Evolutionary conservation across 768 basidiomycete species (phyloP).

Genomic region (Russula brevipes): DNA sequence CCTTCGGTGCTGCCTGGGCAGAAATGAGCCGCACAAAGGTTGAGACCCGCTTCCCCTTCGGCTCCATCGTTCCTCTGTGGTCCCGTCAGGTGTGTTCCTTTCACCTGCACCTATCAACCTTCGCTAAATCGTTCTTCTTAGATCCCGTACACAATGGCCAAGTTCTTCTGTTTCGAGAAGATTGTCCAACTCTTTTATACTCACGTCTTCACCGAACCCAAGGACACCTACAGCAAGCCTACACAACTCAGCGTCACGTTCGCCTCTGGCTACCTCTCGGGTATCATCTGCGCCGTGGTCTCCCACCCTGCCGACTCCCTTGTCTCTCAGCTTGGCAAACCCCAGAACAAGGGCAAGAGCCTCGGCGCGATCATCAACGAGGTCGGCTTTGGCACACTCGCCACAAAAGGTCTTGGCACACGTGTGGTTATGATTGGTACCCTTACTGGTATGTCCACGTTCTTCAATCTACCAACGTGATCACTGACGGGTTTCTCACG

Average conservation of each 20-base stretch:
- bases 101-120: not conserved
- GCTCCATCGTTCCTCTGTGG: conserved; percentile 81
- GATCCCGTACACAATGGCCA: conserved; percentile 99
- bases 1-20: conserved; percentile 64
- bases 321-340: conserved; percentile 91
- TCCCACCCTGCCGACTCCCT: conserved; percentile 95
- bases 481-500: conserved; percentile 33
- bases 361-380: conserved; percentile 66
- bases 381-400: conserved; percentile 56
- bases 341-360: conserved; percentile 75
- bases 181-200: conserved; percentile 85
- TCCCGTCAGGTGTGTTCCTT: conserved; percentile 65
- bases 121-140: conserved; percentile 33
- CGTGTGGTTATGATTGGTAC: conserved; percentile 74
- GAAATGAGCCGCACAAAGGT: conserved; percentile 62
- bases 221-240: conserved; percentile 70
- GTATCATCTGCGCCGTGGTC: conserved; percentile 93
- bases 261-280: conserved; percentile 87
- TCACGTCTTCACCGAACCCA: conserved; percentile 75
- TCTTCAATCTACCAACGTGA: not conserved
- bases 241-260: conserved; percentile 90
- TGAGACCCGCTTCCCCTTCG: conserved; percentile 81
- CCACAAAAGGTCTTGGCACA: conserved; percentile 84
- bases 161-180: conserved; percentile 95
- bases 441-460: conserved; percentile 27